These are phyloP conservation scores for Immersiella caudata DNA, from an alignment of 495 filamentous ascomycete species.

Conservation along the genomic window DNA sequence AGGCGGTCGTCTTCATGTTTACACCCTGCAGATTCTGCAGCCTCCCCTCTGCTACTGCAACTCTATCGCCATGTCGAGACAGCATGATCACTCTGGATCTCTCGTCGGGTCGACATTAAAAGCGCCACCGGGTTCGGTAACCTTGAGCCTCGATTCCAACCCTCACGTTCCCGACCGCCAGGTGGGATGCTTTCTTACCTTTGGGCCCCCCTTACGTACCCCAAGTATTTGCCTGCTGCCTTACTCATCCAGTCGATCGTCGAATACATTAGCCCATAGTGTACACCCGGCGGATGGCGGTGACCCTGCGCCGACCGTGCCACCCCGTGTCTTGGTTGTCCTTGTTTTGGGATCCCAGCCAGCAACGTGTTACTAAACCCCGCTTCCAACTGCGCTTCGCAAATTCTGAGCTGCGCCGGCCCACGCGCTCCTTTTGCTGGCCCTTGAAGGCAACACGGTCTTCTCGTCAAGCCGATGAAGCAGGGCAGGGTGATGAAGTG, in stretches of 20 bases:
- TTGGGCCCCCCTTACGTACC: no score
- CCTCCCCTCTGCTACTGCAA: background rate
- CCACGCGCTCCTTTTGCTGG: background rate
- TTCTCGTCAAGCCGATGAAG: no score
- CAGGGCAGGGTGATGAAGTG: no score
- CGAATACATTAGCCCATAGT: background rate
- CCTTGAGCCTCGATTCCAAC: background rate
- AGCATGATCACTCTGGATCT: no score
- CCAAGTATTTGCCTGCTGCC: no score
- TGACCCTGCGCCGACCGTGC: background rate
- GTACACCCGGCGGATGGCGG: background rate
- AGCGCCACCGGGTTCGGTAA: background rate
- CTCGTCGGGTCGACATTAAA: background rate
- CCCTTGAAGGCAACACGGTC: no score
- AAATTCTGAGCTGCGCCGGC: background rate
- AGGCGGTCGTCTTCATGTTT: background rate
- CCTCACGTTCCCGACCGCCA: background rate
- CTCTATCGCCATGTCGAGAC: constrained; percentile 3
- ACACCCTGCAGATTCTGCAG: constrained; percentile 19
- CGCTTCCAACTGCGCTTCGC: background rate
- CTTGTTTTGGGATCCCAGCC: constrained; percentile 12
- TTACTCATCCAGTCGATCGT: background rate
- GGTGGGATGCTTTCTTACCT: background rate
- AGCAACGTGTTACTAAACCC: constrained; percentile 2
- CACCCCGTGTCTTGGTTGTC: constrained; percentile 9